Conservation (phyloP, 768 basidiomycete genomes). For the Pholiota microspora region DNA sequence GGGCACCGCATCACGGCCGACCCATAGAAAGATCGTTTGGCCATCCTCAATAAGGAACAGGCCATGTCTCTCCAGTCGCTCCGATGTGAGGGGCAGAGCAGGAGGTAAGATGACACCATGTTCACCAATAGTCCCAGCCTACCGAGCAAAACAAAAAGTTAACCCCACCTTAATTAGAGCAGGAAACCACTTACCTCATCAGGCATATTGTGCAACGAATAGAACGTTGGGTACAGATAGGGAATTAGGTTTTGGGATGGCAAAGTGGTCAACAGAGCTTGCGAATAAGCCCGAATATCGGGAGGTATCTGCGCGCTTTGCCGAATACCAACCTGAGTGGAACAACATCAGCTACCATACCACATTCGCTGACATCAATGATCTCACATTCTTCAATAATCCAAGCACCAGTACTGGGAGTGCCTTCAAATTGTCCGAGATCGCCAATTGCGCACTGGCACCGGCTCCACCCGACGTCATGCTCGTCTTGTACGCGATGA, state of each 20-base stretch:
- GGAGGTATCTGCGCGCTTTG: constrained; percentile 97
- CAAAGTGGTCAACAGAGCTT: constrained; percentile 85
- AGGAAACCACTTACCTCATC: constrained; percentile 59
- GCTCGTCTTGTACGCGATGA: constrained; percentile 89
- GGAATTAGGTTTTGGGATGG: constrained; percentile 91
- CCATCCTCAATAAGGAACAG: constrained; percentile 97
- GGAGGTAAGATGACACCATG: constrained; percentile 86
- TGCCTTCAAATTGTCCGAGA: constrained; percentile 94
- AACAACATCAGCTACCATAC: neutral
- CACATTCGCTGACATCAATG: too few relatives aligned
- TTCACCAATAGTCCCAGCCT: constrained; percentile 93
- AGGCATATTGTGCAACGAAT: constrained; percentile 95
- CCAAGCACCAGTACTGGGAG: constrained; percentile 89
- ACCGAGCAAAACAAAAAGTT: constrained; percentile 1
- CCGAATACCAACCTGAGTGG: constrained; percentile 78
- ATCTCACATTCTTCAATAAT: constrained; percentile 85
- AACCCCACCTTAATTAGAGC: neutral
- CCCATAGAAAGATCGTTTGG: constrained; percentile 97
- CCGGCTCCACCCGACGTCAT: constrained; percentile 95
- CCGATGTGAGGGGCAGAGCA: constrained; percentile 89
- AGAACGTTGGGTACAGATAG: constrained; percentile 94
- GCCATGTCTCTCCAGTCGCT: constrained; percentile 92
- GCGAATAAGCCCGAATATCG: constrained; percentile 94
- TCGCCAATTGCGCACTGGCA: constrained; percentile 89
- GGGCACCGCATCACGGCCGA: constrained; percentile 98